Percentiles rank a stretch among this genome's conserved stretches.
phyloP scores from a whole-genome alignment of 2,329 filamentous ascomycete genomes.

The Hypoxylon sp. region DNA sequence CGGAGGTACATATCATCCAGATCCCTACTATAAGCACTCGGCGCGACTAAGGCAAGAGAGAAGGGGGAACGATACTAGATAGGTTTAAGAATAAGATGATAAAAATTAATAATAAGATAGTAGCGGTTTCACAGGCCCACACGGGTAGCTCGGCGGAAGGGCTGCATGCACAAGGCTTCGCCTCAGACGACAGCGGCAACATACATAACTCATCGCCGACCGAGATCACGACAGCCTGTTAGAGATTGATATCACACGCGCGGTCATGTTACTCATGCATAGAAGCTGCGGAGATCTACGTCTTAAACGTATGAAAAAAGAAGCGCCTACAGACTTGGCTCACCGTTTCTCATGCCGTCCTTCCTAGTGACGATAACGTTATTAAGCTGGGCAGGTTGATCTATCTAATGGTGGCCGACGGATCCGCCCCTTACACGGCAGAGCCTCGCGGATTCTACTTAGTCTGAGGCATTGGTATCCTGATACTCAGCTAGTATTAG shows the following conservation, averaged over 20 bases:
- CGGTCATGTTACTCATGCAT: slow-evolving; percentile 34
- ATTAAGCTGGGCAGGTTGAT: slow-evolving; percentile 7
- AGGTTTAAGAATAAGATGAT: slow-evolving; percentile 6
- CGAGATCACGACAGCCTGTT: slow-evolving; percentile 23
- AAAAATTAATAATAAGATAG: slow-evolving; percentile 4
- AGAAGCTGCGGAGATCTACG: slow-evolving; percentile 31
- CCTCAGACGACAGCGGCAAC: slow-evolving; percentile 30
- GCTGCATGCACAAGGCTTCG: slow-evolving; percentile 33
- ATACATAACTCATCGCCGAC: slow-evolving; percentile 22
- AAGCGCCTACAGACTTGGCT: slow-evolving; percentile 17
- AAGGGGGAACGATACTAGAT: neutral
- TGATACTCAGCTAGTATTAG: neutral
- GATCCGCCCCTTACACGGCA: slow-evolving; percentile 24
- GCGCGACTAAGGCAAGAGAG: neutral
- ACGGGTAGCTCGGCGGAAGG: slow-evolving; percentile 31
- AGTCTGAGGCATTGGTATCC: slow-evolving; percentile 9
- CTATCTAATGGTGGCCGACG: slow-evolving; percentile 15
- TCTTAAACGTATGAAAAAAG: slow-evolving; percentile 16
- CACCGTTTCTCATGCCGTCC: neutral
- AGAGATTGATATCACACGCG: slow-evolving; percentile 12
- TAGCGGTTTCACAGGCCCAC: slow-evolving; percentile 2
- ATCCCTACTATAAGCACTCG: neutral
- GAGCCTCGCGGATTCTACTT: slow-evolving; percentile 15
- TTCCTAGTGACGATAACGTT: slow-evolving; percentile 8
- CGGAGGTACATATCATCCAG: slow-evolving; percentile 1